These are phyloP conservation scores for Serpula lacrymans DNA, from an alignment of 768 basidiomycete species.

Conservation along the genomic window DNA sequence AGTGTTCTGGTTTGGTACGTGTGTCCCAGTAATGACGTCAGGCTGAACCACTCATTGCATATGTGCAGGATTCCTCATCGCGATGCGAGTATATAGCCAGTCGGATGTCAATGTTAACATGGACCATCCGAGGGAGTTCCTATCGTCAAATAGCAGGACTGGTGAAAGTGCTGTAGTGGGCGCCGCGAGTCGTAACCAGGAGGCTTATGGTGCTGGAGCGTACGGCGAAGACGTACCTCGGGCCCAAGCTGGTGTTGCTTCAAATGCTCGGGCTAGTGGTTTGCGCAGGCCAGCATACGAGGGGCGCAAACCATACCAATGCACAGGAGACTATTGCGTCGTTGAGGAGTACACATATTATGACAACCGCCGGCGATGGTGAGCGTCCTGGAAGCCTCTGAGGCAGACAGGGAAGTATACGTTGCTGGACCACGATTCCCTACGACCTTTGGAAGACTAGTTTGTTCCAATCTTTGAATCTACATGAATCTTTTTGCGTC, in stretches of 20 bases:
- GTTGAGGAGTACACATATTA: slow-evolving; percentile 69
- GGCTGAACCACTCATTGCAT: slow-evolving; percentile 2
- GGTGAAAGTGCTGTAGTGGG: slow-evolving; percentile 32
- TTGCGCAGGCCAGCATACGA: slow-evolving; percentile 20
- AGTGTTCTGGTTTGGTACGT: slow-evolving; percentile 70
- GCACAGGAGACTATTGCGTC: slow-evolving; percentile 68
- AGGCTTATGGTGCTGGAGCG: slow-evolving; percentile 16
- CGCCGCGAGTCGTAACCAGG: slow-evolving; percentile 26
- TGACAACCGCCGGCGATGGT: no score
- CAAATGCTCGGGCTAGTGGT: no score
- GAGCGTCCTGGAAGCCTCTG: not conserved
- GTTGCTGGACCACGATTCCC: slow-evolving; percentile 5
- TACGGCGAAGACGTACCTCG: slow-evolving; percentile 10
- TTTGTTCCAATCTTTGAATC: not conserved
- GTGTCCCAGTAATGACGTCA: not conserved
- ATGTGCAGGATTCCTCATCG: slow-evolving; percentile 38
- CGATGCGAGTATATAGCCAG: slow-evolving; percentile 37
- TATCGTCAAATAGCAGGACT: slow-evolving; percentile 31
- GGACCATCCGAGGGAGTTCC: slow-evolving; percentile 26
- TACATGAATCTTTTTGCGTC: slow-evolving; percentile 5
- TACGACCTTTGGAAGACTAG: not conserved
- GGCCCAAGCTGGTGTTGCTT: no score
- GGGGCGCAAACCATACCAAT: slow-evolving; percentile 46
- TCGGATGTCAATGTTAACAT: slow-evolving; percentile 24
- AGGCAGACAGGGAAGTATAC: not conserved